Evolutionary conservation across 2,329 filamentous ascomycete genomes (phyloP).

Genomic region (Arachnomyces sp.): DNA sequence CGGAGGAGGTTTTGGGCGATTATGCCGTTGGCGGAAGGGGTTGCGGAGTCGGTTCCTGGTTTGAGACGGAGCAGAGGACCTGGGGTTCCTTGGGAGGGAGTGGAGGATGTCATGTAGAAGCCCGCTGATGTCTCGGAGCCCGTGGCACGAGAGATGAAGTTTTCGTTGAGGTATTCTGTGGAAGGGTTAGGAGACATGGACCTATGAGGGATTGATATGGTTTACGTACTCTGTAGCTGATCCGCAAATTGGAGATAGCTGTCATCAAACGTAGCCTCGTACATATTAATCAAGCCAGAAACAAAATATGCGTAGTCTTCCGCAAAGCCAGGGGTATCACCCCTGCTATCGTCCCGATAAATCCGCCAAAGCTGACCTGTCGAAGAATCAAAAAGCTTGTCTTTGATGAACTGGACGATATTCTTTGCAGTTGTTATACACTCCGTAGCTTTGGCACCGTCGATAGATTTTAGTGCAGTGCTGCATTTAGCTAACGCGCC

Average conservation of each 20-base stretch:
- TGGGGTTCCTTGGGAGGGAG: slow-evolving; percentile 53
- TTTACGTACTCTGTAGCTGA: slow-evolving; percentile 59
- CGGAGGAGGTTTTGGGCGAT: slow-evolving; percentile 83
- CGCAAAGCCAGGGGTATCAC: slow-evolving; percentile 66
- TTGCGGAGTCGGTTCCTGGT: slow-evolving; percentile 87
- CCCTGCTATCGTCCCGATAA: slow-evolving; percentile 58
- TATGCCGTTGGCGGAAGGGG: slow-evolving; percentile 82
- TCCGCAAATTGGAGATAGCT: slow-evolving; percentile 73
- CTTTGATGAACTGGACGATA: slow-evolving; percentile 64
- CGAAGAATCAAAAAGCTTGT: slow-evolving; percentile 61
- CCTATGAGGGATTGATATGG: not conserved
- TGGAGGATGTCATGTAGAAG: slow-evolving; percentile 36
- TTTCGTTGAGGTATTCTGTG: slow-evolving; percentile 61
- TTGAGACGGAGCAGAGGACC: slow-evolving; percentile 71
- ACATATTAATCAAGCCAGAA: slow-evolving; percentile 73
- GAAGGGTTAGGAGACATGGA: slow-evolving; percentile 11
- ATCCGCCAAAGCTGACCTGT: slow-evolving; percentile 63
- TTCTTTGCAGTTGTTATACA: slow-evolving; percentile 61
- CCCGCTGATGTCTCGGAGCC: slow-evolving; percentile 30
- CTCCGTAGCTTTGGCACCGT: slow-evolving; percentile 48
- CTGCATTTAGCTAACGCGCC: slow-evolving; percentile 69
- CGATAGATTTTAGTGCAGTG: slow-evolving; percentile 57
- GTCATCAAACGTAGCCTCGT: slow-evolving; percentile 72
- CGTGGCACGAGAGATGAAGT: slow-evolving; percentile 64
- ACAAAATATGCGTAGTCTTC: slow-evolving; percentile 93